Percentiles rank a stretch among this genome's conserved stretches.
phyloP scores from a whole-genome alignment of 2,329 filamentous ascomycete genomes.

The Scolecobasidium constrictum region DNA sequence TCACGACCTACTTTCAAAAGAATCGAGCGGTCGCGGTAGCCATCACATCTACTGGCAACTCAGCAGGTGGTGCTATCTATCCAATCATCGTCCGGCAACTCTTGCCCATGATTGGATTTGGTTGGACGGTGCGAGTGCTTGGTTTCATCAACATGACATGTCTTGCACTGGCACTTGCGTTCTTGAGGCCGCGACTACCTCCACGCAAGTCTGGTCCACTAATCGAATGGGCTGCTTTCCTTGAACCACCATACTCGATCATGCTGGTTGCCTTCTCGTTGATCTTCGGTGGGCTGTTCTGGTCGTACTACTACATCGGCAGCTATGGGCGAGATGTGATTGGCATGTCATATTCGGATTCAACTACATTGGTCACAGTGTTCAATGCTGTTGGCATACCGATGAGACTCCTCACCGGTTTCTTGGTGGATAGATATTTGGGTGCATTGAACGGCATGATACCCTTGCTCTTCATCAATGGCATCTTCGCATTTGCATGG shows the following conservation, averaged over 20 bases:
- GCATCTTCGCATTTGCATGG: constrained; percentile 44
- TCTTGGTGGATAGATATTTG: constrained; percentile 45
- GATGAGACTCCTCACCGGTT: constrained; percentile 47
- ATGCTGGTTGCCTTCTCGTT: constrained; percentile 32
- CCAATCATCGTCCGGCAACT: constrained; percentile 12
- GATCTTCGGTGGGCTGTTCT: constrained; percentile 39
- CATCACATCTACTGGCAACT: constrained; percentile 15
- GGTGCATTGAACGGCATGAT: constrained; percentile 53
- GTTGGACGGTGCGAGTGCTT: constrained; percentile 17
- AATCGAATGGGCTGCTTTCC: constrained; percentile 41
- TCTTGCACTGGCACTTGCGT: constrained; percentile 19
- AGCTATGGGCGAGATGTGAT: constrained; percentile 29
- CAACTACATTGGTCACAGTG: constrained; percentile 52
- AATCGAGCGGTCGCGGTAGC: constrained; percentile 19
- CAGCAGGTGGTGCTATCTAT: constrained; percentile 13
- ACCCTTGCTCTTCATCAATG: constrained; percentile 33
- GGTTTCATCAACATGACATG: constrained; percentile 3
- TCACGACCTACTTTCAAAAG: constrained; percentile 19
- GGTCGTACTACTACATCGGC: constrained; percentile 26
- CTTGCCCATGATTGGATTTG: constrained; percentile 17
- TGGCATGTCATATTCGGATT: constrained; percentile 29
- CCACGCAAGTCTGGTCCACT: constrained; percentile 40
- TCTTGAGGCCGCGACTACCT: constrained; percentile 37
- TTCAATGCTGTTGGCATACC: constrained; percentile 52
- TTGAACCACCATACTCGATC: constrained; percentile 35